phyloP scores from a whole-genome alignment of 2,329 filamentous ascomycete genomes.

The Fusarium annulatum region DNA sequence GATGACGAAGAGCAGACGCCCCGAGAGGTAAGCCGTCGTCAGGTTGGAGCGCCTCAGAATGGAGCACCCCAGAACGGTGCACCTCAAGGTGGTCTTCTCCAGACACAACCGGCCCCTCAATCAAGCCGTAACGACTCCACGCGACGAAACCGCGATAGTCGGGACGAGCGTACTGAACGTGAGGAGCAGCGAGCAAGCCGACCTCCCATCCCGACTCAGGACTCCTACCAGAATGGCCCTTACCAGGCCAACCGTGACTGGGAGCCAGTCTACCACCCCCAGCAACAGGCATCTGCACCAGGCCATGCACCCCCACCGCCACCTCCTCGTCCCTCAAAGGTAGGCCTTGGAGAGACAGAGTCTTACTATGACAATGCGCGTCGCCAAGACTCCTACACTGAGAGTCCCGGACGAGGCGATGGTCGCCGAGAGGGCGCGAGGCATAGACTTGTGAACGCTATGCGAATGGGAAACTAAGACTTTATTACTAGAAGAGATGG shows the following conservation, averaged over 20 bases:
- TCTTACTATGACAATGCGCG: conserved; percentile 47
- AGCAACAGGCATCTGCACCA: conserved; percentile 29
- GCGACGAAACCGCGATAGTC: conserved; percentile 39
- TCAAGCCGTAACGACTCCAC: conserved; percentile 35
- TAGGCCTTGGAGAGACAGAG: conserved; percentile 51
- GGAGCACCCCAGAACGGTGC: conserved; percentile 25
- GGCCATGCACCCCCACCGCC: conserved; percentile 49
- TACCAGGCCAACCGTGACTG: conserved; percentile 46
- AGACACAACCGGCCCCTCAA: conserved; percentile 24
- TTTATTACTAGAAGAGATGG: conserved; percentile 8
- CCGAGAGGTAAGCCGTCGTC: conserved; percentile 26
- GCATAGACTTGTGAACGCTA: conserved; percentile 49
- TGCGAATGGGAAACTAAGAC: conserved; percentile 45
- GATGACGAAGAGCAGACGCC: conserved; percentile 47
- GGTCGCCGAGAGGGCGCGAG: conserved; percentile 47
- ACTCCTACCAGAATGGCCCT: conserved; percentile 32
- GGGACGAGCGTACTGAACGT: conserved; percentile 36
- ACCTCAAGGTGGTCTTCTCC: conserved; percentile 29
- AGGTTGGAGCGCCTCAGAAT: conserved; percentile 32
- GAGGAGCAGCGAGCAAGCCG: conserved; percentile 38
- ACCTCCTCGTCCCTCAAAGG: conserved; percentile 53
- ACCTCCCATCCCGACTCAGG: conserved; percentile 36
- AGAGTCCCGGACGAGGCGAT: conserved; percentile 39
- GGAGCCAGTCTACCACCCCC: conserved; percentile 44
- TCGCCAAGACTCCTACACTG: conserved; percentile 36